A percentile compares a stretch with the other conserved stretches of the same genome.
phyloP scores from a whole-genome alignment of 2,329 filamentous ascomycete genomes.

The Helotiales sp. region DNA sequence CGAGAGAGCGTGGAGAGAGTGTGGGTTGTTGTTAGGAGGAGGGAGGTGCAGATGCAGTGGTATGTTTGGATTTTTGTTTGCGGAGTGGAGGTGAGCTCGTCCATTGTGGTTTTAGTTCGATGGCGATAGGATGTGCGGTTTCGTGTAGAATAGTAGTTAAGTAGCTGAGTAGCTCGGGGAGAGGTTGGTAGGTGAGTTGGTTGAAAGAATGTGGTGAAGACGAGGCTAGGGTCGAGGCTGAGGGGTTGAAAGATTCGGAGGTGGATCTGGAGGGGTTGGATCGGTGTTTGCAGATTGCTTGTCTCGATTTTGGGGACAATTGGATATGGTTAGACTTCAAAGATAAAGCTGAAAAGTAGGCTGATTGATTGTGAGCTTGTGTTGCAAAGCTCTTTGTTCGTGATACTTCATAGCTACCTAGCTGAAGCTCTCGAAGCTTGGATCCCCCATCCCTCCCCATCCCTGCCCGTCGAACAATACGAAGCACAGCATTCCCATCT shows the following conservation, averaged over 20 bases:
- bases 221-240: slow-evolving; percentile 2
- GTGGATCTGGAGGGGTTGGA: background rate
- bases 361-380: no score
- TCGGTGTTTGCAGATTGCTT: background rate
- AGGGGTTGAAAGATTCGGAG: background rate
- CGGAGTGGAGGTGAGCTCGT: background rate
- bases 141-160: no score
- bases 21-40: slow-evolving; percentile 61
- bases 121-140: background rate
- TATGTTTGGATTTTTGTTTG: slow-evolving; percentile 47
- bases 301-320: background rate
- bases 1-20: slow-evolving; percentile 51
- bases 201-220: background rate
- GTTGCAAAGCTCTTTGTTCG: no score
- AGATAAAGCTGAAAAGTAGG: no score
- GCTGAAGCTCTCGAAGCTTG: no score
- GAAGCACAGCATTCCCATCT: no score
- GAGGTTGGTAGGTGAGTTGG: background rate
- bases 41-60: slow-evolving; percentile 66
- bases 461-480: no score
- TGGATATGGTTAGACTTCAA: no score
- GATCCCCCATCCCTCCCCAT: no score
- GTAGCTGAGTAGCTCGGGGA: background rate
- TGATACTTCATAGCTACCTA: no score
- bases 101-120: no score